Conservation (phyloP, 2,329 filamentous ascomycete genomes). For the Aspergillus phoenicis region DNA sequence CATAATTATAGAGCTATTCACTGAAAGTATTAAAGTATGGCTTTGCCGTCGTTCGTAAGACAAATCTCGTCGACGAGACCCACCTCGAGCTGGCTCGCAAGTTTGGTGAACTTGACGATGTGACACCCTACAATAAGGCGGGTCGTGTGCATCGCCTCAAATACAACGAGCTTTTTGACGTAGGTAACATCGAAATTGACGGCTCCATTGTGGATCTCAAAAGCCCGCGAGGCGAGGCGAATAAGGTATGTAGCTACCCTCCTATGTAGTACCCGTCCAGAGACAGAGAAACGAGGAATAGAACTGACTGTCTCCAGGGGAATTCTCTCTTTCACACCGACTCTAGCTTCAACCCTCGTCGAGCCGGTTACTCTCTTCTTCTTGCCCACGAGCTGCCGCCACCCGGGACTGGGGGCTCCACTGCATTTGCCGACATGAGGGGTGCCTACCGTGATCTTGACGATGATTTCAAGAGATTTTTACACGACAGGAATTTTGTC, state of each 20-base stretch:
- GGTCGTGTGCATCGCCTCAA: slow-evolving; percentile 53
- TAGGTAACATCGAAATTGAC: slow-evolving; percentile 57
- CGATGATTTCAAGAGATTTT: background rate
- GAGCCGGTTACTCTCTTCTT: slow-evolving; percentile 56
- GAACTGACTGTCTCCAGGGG: slow-evolving; percentile 34
- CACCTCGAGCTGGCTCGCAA: slow-evolving; percentile 55
- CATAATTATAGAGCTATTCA: background rate
- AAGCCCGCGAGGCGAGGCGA: slow-evolving; percentile 14
- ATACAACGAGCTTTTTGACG: slow-evolving; percentile 60
- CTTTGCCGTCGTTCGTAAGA: slow-evolving; percentile 56
- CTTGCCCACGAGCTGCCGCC: slow-evolving; percentile 56
- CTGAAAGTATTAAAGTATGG: slow-evolving; percentile 48
- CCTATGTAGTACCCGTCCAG: slow-evolving; percentile 29
- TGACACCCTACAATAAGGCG: slow-evolving; percentile 51
- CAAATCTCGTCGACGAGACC: slow-evolving; percentile 52
- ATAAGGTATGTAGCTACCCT: slow-evolving; percentile 29
- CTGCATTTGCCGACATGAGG: slow-evolving; percentile 57
- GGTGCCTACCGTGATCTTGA: slow-evolving; percentile 11
- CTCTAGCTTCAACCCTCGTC: slow-evolving; percentile 58
- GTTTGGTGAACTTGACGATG: slow-evolving; percentile 62
- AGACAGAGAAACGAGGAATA: background rate
- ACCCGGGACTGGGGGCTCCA: slow-evolving; percentile 51
- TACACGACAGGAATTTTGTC: background rate
- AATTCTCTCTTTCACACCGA: slow-evolving; percentile 60
- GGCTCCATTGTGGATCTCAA: slow-evolving; percentile 32